Percentiles rank a stretch among this genome's conserved stretches.
phyloP scores from a whole-genome alignment of 2,329 filamentous ascomycete species.

The Neonectria coccinea region DNA sequence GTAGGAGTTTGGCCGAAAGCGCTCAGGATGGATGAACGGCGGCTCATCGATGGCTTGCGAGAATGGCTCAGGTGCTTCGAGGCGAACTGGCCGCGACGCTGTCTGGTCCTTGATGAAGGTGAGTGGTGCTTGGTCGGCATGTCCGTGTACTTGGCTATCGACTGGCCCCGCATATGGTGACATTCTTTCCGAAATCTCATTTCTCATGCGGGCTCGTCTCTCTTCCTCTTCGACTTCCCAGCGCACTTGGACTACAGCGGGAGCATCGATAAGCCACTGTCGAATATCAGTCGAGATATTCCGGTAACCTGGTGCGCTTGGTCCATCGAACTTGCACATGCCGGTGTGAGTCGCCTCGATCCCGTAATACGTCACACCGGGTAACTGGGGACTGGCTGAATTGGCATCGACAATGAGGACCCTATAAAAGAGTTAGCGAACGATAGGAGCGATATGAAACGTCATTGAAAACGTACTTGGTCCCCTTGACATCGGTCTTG shows the following conservation, averaged over 20 bases:
- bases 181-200: slow-evolving; percentile 60
- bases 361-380: slow-evolving; percentile 78
- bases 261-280: slow-evolving; percentile 66
- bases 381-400: slow-evolving; percentile 76
- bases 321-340: slow-evolving; percentile 78
- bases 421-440: slow-evolving; percentile 42
- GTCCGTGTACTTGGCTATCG: neutral
- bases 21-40: slow-evolving; percentile 41
- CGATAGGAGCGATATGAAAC: neutral
- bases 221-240: slow-evolving; percentile 73
- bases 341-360: slow-evolving; percentile 78
- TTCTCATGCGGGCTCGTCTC: slow-evolving; percentile 55
- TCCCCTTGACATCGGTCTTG: slow-evolving; percentile 75
- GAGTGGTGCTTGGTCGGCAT: slow-evolving; percentile 11
- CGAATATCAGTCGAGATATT: slow-evolving; percentile 62
- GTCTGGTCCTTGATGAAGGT: slow-evolving; percentile 15
- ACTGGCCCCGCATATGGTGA: slow-evolving; percentile 31
- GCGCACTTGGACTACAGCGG: slow-evolving; percentile 63
- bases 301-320: slow-evolving; percentile 73
- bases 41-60: slow-evolving; percentile 22
- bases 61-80: slow-evolving; percentile 9
- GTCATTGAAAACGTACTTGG: slow-evolving; percentile 55
- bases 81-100: slow-evolving; percentile 5
- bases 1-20: slow-evolving; percentile 41
- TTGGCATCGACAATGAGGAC: slow-evolving; percentile 75